Evolutionary conservation across 495 filamentous ascomycete genomes (phyloP), one percentile per base, ranked within the genome.

Genomic region (Usnea hakonensis): DNA sequence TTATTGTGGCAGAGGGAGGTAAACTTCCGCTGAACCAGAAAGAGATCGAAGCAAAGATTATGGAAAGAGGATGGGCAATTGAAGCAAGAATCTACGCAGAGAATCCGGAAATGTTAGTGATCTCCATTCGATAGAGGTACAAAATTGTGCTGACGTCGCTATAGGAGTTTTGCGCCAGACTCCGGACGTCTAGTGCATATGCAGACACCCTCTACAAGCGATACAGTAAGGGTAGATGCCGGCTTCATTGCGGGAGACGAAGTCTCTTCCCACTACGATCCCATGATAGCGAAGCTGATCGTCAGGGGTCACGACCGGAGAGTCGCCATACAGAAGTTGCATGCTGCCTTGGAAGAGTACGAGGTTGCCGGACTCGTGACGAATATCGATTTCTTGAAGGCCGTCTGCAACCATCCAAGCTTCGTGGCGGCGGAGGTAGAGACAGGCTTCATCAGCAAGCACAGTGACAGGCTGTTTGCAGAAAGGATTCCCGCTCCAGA

Each of bases 231-330:
- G 33, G 90, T 99, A 61, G 94, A 99, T 69, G 88, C 91, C 10
- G 95, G 95, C 0, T 97, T 97, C 69, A 81, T 90, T 16, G 79
- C 88, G 65, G 95, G 95, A 21, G 93, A 97, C 70, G 88, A 92
- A 64, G 86, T 99, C 1, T 95, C 91, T 0, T 88, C 91, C n/a
- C 86, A 94, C 58, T 99, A 97, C 73, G 94, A 99, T 67, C 93
- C 94, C 7, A 97, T 99, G 94, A 97, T 99, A 64, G 88, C 95
- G 46, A 99, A 99, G 72, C 80, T 99, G 59, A 97, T 99, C 64
- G 91, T 97, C n/a, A 81, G 85, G 32, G 95, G 89, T 21, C 80
- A 79, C 46, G 85, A 86, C 59, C 82, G 94, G 35, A 83, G 89
- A 71, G 87, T 87, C 23, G 90, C 94, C 21, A 84, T 97, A 59